Evolutionary conservation across 148 eudicot species (phyloP).

Genomic region (Chenopodium quinoa): DNA sequence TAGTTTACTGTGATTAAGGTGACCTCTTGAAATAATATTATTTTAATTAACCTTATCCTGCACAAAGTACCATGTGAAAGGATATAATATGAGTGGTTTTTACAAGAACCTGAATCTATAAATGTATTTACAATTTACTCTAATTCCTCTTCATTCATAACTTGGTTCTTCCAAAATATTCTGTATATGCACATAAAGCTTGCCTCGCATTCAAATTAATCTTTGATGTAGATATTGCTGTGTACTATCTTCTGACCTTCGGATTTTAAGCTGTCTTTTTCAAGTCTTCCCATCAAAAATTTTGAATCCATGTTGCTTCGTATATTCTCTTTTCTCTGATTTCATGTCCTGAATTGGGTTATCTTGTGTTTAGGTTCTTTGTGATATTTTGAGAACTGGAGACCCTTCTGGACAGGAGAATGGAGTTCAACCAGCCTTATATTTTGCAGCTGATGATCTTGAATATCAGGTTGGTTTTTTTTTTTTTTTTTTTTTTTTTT

Average conservation of each 20-base stretch:
- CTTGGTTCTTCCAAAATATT: too few relatives aligned
- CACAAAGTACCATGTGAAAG: not conserved
- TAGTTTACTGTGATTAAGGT: not conserved
- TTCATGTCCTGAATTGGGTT: slow-evolving; percentile 9
- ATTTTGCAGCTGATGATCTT: slow-evolving; percentile 59
- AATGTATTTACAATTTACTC: too few relatives aligned
- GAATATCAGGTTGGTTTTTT: slow-evolving; percentile 46
- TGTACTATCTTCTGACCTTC: not conserved
- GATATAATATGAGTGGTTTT: too few relatives aligned
- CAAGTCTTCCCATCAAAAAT: not conserved
- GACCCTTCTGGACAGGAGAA: slow-evolving; percentile 40
- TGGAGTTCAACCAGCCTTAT: slow-evolving; percentile 45
- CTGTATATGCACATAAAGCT: too few relatives aligned
- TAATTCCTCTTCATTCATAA: too few relatives aligned
- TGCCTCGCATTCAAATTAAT: too few relatives aligned
- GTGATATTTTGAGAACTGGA: slow-evolving; percentile 55
- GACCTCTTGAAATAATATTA: not conserved
- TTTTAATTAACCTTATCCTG: not conserved
- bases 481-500: slow-evolving; percentile 17
- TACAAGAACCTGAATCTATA: too few relatives aligned
- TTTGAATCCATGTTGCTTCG: not conserved
- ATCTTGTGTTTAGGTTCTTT: slow-evolving; percentile 43
- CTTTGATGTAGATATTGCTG: too few relatives aligned
- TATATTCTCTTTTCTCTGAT: not conserved
- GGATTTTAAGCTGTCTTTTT: not conserved